Conservation (phyloP, 305 asterid species). For the Rubia peregrina region DNA sequence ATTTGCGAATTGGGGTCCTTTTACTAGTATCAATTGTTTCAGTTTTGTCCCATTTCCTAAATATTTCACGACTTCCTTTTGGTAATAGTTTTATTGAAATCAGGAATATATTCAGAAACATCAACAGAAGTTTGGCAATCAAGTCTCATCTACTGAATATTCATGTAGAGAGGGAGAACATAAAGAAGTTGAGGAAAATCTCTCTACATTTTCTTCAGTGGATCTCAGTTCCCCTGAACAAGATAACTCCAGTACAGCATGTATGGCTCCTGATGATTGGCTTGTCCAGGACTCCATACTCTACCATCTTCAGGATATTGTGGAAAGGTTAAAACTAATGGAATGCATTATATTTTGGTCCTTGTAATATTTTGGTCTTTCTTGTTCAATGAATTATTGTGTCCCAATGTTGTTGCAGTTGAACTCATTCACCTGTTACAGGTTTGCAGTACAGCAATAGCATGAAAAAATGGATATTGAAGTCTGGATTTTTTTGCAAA, state of each 20-base stretch:
- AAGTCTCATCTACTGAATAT: constrained; percentile 38
- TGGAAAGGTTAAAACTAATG: constrained; percentile 43
- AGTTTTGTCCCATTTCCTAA: not conserved
- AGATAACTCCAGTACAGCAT: constrained; percentile 40
- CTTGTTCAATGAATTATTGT: constrained; percentile 2
- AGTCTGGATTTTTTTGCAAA: no score
- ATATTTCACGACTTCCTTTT: not conserved
- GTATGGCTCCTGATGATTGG: constrained; percentile 35
- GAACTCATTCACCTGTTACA: no score
- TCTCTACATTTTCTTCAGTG: constrained; percentile 35
- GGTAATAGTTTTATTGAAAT: no score
- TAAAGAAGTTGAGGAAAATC: constrained; percentile 39
- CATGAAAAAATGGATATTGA: no score
- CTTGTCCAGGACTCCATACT: constrained; percentile 68
- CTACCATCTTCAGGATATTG: constrained; percentile 70
- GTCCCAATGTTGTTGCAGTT: constrained; percentile 24
- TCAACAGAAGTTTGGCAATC: constrained; percentile 69
- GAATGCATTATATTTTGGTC: constrained; percentile 12
- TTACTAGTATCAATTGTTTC: not conserved
- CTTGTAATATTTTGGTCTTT: constrained; percentile 9
- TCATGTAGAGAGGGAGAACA: constrained; percentile 47
- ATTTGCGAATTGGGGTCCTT: not conserved
- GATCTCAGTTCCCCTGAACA: constrained; percentile 50
- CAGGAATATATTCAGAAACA: constrained; percentile 89
- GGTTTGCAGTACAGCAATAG: no score